Conservation (phyloP, 78 protist species). For the Neovahlkampfia damariscottae region DNA sequence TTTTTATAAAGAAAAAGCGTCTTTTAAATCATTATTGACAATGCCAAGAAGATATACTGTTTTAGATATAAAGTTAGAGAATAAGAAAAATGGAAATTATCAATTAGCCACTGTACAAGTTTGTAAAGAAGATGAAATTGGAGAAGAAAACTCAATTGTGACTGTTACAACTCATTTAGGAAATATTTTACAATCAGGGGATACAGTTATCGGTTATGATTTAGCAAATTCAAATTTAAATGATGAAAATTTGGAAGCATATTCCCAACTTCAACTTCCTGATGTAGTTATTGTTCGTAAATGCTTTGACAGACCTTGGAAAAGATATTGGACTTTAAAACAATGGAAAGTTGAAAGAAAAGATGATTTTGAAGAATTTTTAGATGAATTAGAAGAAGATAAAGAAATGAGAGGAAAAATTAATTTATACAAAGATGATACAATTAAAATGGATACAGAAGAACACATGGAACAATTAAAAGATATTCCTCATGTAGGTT, state of each 20-base stretch:
- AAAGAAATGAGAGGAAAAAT: conserved; percentile 39
- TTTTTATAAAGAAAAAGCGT: too few species aligned
- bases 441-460: too few species aligned
- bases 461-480: too few species aligned
- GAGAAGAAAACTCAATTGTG: conserved; percentile 50
- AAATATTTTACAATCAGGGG: conserved; percentile 54
- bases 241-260: neutral
- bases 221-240: conserved; percentile 14
- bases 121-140: conserved; percentile 46
- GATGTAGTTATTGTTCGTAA: conserved; percentile 69
- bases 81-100: neutral
- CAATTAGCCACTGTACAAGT: conserved; percentile 53
- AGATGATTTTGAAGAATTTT: conserved; percentile 45
- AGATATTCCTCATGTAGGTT: too few species aligned
- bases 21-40: too few species aligned
- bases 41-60: too few species aligned
- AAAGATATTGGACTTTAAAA: neutral
- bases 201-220: conserved; percentile 56
- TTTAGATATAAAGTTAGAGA: too few species aligned
- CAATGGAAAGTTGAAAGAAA: neutral
- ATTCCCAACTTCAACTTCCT: conserved; percentile 31
- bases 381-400: conserved; percentile 66
- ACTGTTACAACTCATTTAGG: conserved; percentile 63
- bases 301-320: conserved; percentile 35
- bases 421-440: conserved; percentile 23